Evolutionary conservation across 1,139 yeast genomes (phyloP), one percentile per base, ranked within the genome.

Genomic region (Geotrichum australiense): DNA sequence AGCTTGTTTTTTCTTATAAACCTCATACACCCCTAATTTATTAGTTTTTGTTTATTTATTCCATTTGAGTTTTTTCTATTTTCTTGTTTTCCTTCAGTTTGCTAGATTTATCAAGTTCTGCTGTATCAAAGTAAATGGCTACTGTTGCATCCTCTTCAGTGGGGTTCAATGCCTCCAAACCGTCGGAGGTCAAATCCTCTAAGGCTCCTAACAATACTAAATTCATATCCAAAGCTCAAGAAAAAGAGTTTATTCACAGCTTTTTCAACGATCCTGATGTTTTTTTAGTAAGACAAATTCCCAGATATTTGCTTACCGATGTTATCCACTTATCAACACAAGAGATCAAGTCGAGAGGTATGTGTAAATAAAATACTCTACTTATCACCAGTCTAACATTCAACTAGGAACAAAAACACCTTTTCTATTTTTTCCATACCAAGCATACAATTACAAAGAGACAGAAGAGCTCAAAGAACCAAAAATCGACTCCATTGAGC

Each of bases 311-410:
- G 16, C 49, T 56, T 8, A 49, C 50, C 19, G 60, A 56, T 33
- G 46, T 57, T 22, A 43, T 63, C 62, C 52, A 50, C 48, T 41
- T 53, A 33, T 47, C 57, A 44, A 42, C 66, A 39, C 37, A 50
- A 36, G 62, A 56, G 41, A 50, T 57, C 39, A 59, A 62, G 40
- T 58, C 58, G 4, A 50, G 62, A 45, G 63, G 62, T 55, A 42
- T 24, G 59, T 48, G n/a, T 19, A 22, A 11, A 16, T n/a, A 5
- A 24, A 11, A 11, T 11, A 11, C 15, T 24, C 5, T 29, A 6
- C 22, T 20, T 12, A 27, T 3, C 12, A 4, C 11, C 4, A 28
- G 12, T 19, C 10, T 33, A 8, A 16, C 21, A 2, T 18, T 19
- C 27, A 2, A 21, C n/a, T 23, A 45, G 48, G 48, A 14, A 27